These are phyloP conservation scores for Papilionanthe hybrid DNA, from an alignment of 116 monocot genomes.

Conservation along the genomic window DNA sequence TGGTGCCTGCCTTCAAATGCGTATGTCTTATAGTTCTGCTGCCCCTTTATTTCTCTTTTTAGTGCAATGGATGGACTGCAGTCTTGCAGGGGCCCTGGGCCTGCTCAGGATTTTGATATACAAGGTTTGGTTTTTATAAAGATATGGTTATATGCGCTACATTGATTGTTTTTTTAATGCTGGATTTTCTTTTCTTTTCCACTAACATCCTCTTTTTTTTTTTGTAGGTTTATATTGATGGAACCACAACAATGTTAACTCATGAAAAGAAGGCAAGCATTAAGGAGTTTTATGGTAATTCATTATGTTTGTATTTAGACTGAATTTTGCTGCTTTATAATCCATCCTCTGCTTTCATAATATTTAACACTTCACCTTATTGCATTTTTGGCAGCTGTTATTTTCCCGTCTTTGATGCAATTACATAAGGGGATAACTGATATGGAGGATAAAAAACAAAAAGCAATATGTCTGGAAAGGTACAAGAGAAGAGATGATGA, in stretches of 20 bases:
- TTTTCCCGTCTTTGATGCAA: constrained; percentile 52
- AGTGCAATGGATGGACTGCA: constrained; percentile 49
- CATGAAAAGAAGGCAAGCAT: constrained; percentile 17
- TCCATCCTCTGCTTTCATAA: not conserved
- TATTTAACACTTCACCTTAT: not conserved
- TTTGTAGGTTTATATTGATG: constrained; percentile 38
- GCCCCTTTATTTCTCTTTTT: constrained; percentile 48
- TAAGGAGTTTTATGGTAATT: constrained; percentile 17
- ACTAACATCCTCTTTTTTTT: not conserved
- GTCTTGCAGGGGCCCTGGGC: constrained; percentile 46
- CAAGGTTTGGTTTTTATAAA: constrained; percentile 19
- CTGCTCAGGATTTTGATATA: constrained; percentile 48
- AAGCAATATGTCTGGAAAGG: constrained; percentile 32
- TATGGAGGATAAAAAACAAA: constrained; percentile 39
- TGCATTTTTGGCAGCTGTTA: constrained; percentile 27
- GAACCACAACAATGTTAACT: constrained; percentile 40
- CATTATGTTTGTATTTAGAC: not conserved
- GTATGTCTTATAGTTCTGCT: constrained; percentile 41
- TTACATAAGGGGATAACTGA: constrained; percentile 43
- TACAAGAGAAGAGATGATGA: constrained; percentile 42
- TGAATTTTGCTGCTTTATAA: not conserved
- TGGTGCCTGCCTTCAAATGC: constrained; percentile 47
- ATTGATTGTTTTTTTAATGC: not conserved
- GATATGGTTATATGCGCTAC: not conserved
- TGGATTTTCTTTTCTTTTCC: not conserved